Conservation (phyloP, 768 basidiomycete genomes). For the Leucogyrophana mollusca region DNA sequence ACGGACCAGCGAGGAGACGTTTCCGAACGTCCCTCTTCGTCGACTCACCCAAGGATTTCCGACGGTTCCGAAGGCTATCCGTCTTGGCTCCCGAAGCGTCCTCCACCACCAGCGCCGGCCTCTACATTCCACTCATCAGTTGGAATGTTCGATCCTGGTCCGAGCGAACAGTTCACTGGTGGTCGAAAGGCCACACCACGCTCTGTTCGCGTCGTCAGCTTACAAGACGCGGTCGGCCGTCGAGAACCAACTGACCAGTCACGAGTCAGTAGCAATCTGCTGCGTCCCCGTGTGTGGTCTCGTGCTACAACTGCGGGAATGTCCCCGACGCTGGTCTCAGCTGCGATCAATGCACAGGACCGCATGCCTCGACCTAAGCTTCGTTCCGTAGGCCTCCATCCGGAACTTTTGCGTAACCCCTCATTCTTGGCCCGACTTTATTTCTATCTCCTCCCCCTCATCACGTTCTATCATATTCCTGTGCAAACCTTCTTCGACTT, state of each 20-base stretch:
- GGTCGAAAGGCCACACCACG: slow-evolving; percentile 81
- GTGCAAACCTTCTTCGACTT: slow-evolving; percentile 88
- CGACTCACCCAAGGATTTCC: slow-evolving; percentile 30
- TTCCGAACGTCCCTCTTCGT: slow-evolving; percentile 34
- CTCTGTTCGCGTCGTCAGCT: slow-evolving; percentile 77
- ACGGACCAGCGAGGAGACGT: slow-evolving; percentile 27
- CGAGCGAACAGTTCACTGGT: slow-evolving; percentile 31
- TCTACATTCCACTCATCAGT: slow-evolving; percentile 65
- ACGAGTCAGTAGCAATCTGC: slow-evolving; percentile 35
- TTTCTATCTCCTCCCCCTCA: slow-evolving; percentile 68
- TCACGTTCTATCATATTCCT: slow-evolving; percentile 70
- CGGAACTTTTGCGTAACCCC: slow-evolving; percentile 65
- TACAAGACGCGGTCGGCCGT: slow-evolving; percentile 50
- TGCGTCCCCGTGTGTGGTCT: slow-evolving; percentile 55
- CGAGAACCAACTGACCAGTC: slow-evolving; percentile 54
- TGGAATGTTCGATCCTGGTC: slow-evolving; percentile 34
- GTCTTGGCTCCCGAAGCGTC: slow-evolving; percentile 80
- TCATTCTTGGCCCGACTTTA: slow-evolving; percentile 52
- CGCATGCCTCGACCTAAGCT: slow-evolving; percentile 61
- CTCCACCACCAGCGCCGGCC: slow-evolving; percentile 71
- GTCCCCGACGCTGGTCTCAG: slow-evolving; percentile 44
- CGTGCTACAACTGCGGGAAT: slow-evolving; percentile 48
- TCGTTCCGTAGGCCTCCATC: slow-evolving; percentile 62
- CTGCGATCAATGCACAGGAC: slow-evolving; percentile 29
- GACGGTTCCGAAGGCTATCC: slow-evolving; percentile 71